Base-by-base conservation (phyloP, 106 monocot genomes). In the Allium fistulosum region DNA sequence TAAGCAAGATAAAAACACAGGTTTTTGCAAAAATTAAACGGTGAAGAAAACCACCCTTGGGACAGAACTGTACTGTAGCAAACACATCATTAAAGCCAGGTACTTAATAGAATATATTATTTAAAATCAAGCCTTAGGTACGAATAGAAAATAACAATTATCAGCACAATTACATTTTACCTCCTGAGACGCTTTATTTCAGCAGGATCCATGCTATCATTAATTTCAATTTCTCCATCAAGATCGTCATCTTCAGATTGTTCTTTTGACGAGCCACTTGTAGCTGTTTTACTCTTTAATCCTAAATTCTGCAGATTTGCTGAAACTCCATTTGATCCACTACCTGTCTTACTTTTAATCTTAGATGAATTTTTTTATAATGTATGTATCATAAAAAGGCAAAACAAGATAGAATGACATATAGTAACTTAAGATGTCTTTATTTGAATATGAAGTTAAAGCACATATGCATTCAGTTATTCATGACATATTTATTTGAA, bases 161-260 rank as follows among this genome's bases (percentile, higher is more conserved):
- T 37, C 37, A 37, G 37, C 5, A 37, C 37, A 37, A 37, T 37
- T 37, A 37, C 37, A 37, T 15, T 59, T 70, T 90, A 94, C 94
- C 94, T 90, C 68, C 94, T 80, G 28, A 87, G 71, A 66, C 87
- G 80, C 59, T 87, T 94, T n/a, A 50, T 80, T 77, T 90, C 85
- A 76, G 82, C 59, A 62, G 83, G 87, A 53, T 85, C 80, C 71
- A 79, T 80, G 69, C 81, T 82, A 45, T 90, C 84, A 46, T 78
- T 82, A 26, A 62, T 82, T 76, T 94, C 94, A 49, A 69, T 77
- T 75, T 87, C 87, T 47, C 84, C 86, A 50, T 87, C 85, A 37
- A 70, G 57, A 6, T 77, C 84, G 72, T 94, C 94, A 68, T 94
- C 94, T 74, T 94, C 94, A 45, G 94, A 87, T 63, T 82, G 87